Evolutionary conservation across 2,329 filamentous ascomycete species (phyloP), one percentile per base, ranked within the genome.

Genomic region (Fusarium proliferatum): DNA sequence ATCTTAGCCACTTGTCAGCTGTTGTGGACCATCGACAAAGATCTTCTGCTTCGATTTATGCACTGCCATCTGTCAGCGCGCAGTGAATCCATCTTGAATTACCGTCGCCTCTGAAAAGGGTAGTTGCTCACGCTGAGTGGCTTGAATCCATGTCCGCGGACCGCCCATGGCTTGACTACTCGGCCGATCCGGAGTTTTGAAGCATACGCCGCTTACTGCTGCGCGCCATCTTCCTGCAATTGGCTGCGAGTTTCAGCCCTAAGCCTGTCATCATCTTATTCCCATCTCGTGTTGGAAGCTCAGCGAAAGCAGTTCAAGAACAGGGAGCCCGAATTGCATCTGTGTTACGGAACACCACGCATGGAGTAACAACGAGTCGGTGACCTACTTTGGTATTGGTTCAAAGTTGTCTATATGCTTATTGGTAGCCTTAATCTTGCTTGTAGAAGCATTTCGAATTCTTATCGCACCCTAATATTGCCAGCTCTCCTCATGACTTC

Each of bases 1-100:
- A 48, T 34, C 59, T 56, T 34, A 67, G 61, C 51, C 51, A 59
- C 64, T 19, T 39, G 56, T 68, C 56, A 68, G 64, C 38, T 55
- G 33, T 23, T 68, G 65, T 45, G 61, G 61, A 51, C n/a, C 28
- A 28, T 36, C 13, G 16, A 21, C 30, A 36, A 49, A 55, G 48
- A 56, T 49, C 41, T 49, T 57, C 46, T 34, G 17, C 36, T n/a
- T 30, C 26, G n/a, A 21, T 42, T 33, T 28, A 48, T 59, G 64
- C 69, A 73, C 64, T 64, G 69, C 64, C 67, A 45, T 61, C 69
- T 66, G 64, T 70, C 69, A 72, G 59, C 69, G 28, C 23, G n/a
- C 58, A 64, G 46, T 64, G 69, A 41, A 53, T 58, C 59, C 52
- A 53, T 56, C 64, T 45, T 58, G 23, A 46, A 72, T 64, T 64